Evolutionary conservation across 2,329 filamentous ascomycete species (phyloP), one percentile per base, ranked within the genome.

Genomic region (Seiridium unicorne): DNA sequence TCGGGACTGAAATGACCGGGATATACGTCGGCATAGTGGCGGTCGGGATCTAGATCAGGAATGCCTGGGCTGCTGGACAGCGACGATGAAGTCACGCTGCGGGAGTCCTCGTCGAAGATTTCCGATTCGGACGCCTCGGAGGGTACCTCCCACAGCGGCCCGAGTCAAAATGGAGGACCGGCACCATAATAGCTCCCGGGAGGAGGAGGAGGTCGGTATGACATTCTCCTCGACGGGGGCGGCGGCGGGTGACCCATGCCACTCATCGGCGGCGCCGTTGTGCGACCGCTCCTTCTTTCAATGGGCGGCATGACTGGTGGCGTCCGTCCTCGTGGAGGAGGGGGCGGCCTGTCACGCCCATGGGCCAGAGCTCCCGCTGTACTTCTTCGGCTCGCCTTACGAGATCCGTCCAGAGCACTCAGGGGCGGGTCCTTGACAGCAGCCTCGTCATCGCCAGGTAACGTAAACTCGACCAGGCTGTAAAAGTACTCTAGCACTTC

Each of bases 401-500:
- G 77, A 38, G 77, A 74, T 60, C 79, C 79, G 61, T 72, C 78
- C 60, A 84, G 74, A 59, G 81, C 81, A 65, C 81, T 84, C 62
- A 89, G 72, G 3, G 85, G 85, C 38, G 86, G 86, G 60, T 88
- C 82, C 66, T 83, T 84, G 42, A 89, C 84, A 13, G 77, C 76
- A 2, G 81, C 74, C 46, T 88, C 86, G 58, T 86, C 79, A 60
- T 92, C 88, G 46, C 76, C 75, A 0, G 90, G 90, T 4, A 91
- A 74, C 31, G 79, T 83, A 61, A 92, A 72, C 58, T 88, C 84
- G 42, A 93, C 88, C 44, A 93, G 78, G 61, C 85, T 81, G 74
- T 89, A 93, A 71, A 90, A 93, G 74, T 93, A 92, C 73, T 92
- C 88, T 58, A 94, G 79, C n/a, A 93, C 87, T 70, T 93, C 89